phyloP scores from a whole-genome alignment of 805 yeast genomes.

The Cyberlindnera mississippiensis region DNA sequence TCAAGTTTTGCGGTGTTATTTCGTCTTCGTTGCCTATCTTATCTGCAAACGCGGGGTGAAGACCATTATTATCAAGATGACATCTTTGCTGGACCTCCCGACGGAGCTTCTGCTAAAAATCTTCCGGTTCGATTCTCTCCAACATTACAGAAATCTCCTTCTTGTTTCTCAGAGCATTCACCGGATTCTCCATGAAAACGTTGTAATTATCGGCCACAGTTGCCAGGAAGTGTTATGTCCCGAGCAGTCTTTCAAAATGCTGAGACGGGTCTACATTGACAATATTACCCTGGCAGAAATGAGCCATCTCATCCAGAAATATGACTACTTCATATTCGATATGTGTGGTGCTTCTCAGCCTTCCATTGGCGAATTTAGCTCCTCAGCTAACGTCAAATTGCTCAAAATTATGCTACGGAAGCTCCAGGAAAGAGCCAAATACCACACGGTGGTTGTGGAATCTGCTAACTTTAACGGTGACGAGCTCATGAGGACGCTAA shows the following conservation, averaged over 20 bases:
- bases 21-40: too few species aligned
- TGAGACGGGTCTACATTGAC: constrained; percentile 8
- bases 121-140: constrained; percentile 11
- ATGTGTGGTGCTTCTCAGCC: constrained; percentile 3
- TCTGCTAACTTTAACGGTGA: constrained; percentile 6
- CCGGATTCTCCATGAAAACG: constrained; percentile 7
- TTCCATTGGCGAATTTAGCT: background rate
- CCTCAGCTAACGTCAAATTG: constrained; percentile 3
- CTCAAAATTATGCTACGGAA: constrained; percentile 16
- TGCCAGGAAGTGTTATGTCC: background rate
- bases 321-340: constrained; percentile 17
- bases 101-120: constrained; percentile 15
- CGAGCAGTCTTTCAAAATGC: background rate
- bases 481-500: constrained; percentile 12
- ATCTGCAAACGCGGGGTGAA: background rate
- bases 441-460: constrained; percentile 16
- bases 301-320: constrained; percentile 5
- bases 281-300: constrained; percentile 10
- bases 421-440: constrained; percentile 10
- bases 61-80: background rate
- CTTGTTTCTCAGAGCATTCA: constrained; percentile 9
- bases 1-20: too few species aligned
- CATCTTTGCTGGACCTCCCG: constrained; percentile 17
- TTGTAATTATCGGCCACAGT: constrained; percentile 11
- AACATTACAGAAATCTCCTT: constrained; percentile 9